These are phyloP conservation scores for Pinus tabuliformis DNA, from an alignment of 75 land plant genomes.

Conservation along the genomic window DNA sequence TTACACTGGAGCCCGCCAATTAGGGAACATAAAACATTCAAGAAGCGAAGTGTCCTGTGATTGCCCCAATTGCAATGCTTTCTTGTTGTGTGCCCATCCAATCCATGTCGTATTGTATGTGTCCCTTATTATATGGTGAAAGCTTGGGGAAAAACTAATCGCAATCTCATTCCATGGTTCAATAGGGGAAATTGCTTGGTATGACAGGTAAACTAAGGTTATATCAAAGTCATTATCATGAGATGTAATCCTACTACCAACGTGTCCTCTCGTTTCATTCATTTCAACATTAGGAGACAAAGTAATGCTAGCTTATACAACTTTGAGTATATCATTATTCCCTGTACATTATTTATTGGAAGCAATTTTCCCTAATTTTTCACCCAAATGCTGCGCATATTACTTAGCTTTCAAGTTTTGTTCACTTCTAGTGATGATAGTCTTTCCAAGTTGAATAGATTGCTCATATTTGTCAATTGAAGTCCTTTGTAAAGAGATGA, in stretches of 20 bases:
- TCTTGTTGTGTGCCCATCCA: no score
- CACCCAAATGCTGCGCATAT: neutral
- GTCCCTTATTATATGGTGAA: no score
- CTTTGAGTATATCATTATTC: neutral
- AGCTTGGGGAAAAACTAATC: no score
- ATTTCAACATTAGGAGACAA: neutral
- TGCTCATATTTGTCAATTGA: neutral
- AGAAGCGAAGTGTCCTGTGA: no score
- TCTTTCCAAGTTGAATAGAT: slow-evolving; percentile 2
- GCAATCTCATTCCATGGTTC: no score
- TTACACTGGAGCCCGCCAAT: no score
- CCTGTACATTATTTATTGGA: neutral
- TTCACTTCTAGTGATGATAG: neutral
- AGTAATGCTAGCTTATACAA: neutral
- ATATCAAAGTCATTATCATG: neutral
- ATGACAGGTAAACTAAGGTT: no score
- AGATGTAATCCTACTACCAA: neutral
- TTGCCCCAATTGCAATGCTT: no score
- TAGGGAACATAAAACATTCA: no score
- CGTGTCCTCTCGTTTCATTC: neutral
- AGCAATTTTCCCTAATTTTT: neutral
- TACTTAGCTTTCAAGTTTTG: neutral
- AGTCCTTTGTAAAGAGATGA: neutral
- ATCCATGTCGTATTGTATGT: no score
- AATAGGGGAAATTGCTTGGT: no score